Conservation (phyloP, 345 rosid genomes). For the Theobroma cacao region DNA sequence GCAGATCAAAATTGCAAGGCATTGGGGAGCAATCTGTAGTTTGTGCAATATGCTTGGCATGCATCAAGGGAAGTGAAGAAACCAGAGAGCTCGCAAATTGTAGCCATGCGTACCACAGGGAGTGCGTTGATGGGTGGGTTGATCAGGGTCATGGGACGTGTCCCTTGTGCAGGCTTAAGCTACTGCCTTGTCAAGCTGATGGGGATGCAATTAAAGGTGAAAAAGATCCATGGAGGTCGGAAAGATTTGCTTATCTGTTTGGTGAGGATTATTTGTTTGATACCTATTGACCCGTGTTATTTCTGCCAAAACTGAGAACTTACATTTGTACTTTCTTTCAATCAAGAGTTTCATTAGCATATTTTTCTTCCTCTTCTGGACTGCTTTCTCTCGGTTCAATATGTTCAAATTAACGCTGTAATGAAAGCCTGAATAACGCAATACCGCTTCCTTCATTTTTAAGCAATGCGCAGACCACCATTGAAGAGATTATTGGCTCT, state of each 20-base stretch:
- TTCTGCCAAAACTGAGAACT: background rate
- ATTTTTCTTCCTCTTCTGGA: no score
- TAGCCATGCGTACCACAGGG: background rate
- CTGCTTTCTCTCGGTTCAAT: no score
- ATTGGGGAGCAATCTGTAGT: background rate
- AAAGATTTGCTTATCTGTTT: background rate
- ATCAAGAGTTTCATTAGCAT: no score
- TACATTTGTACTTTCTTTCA: no score
- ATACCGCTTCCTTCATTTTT: no score
- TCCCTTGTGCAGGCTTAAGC: constrained; percentile 1
- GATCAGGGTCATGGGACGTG: constrained; percentile 8
- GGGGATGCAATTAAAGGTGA: background rate
- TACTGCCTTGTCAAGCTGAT: background rate
- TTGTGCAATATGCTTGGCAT: background rate
- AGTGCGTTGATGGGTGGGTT: constrained; percentile 6
- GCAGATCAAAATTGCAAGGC: background rate
- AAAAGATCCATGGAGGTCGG: background rate
- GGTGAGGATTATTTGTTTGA: background rate
- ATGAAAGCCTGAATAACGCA: no score
- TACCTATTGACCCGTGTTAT: background rate
- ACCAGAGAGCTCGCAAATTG: constrained; percentile 8
- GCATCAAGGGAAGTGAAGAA: background rate
- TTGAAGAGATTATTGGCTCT: no score
- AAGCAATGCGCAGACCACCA: no score
- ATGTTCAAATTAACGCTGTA: no score